phyloP scores from a whole-genome alignment of 345 rosid genomes.

The Rhizophora apiculata region DNA sequence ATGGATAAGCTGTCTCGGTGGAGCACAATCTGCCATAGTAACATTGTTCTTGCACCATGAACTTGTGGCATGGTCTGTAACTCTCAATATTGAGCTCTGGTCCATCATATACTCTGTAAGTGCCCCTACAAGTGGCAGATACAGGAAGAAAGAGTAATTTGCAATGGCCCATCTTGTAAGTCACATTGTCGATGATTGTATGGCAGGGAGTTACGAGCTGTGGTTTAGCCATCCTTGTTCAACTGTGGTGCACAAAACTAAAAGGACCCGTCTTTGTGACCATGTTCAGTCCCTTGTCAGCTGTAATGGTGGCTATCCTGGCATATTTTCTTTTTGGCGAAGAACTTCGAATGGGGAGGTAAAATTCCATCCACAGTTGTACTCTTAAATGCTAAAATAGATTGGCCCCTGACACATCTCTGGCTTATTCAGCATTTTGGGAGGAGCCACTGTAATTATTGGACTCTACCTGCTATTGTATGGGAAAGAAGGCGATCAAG shows the following conservation, averaged over 20 bases:
- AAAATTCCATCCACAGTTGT: background rate
- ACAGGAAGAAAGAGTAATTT: background rate
- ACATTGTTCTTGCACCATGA: constrained; percentile 17
- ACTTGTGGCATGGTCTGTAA: constrained; percentile 17
- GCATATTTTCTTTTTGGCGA: constrained; percentile 33
- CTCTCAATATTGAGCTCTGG: constrained; percentile 11
- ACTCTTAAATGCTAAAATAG: background rate
- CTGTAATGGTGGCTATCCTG: constrained; percentile 21
- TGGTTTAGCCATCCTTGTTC: constrained; percentile 14
- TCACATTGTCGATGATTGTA: background rate
- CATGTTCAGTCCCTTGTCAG: constrained; percentile 25
- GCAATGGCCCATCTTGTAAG: background rate
- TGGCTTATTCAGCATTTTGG: constrained; percentile 22
- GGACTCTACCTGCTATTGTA: constrained; percentile 27
- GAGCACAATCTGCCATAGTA: constrained; percentile 29
- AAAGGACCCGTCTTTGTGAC: constrained; percentile 34
- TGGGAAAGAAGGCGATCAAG: constrained; percentile 32
- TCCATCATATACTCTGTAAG: constrained; percentile 21
- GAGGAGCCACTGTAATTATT: constrained; percentile 25
- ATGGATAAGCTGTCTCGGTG: constrained; percentile 27
- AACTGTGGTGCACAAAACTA: constrained; percentile 29
- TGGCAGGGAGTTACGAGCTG: constrained; percentile 17
- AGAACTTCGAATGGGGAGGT: constrained; percentile 27
- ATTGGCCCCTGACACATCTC: background rate
- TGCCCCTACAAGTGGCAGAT: background rate